Evolutionary conservation across 2,329 filamentous ascomycete species (phyloP).

Genomic region (Botrytis galanthina): DNA sequence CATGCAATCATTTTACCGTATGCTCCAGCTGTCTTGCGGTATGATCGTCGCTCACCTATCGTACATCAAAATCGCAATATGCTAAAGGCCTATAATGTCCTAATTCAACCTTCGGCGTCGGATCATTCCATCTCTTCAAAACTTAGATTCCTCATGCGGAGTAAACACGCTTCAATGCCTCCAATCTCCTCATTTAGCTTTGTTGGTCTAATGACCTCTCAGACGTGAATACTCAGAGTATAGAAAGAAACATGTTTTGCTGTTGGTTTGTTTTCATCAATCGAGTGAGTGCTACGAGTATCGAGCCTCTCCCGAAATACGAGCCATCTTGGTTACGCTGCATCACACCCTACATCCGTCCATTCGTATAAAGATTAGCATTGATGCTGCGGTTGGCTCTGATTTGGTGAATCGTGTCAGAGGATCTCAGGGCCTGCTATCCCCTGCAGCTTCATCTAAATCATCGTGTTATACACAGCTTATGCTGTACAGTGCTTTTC

Average conservation of each 20-base stretch:
- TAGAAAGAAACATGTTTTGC: neutral
- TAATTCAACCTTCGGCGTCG: neutral
- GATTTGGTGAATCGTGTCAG: neutral
- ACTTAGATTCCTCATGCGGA: neutral
- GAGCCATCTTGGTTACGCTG: conserved; percentile 1
- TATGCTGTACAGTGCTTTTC: neutral
- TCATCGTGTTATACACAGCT: neutral
- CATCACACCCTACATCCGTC: neutral
- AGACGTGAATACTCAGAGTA: neutral
- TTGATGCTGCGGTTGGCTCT: neutral
- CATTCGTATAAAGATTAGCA: conserved; percentile 6
- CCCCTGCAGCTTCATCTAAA: neutral
- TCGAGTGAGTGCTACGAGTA: neutral
- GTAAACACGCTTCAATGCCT: neutral
- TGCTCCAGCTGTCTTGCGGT: neutral
- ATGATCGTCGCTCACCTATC: neutral
- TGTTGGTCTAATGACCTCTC: neutral
- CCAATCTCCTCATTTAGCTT: neutral
- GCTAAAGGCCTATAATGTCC: neutral
- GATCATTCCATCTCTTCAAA: neutral
- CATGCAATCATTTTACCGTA: neutral
- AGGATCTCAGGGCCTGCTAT: neutral
- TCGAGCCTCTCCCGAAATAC: conserved; percentile 8
- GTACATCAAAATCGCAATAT: neutral
- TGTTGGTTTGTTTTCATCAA: neutral